Base-by-base conservation (phyloP, 2,329 filamentous ascomycete species). In the Mollisiaceae sp. region DNA sequence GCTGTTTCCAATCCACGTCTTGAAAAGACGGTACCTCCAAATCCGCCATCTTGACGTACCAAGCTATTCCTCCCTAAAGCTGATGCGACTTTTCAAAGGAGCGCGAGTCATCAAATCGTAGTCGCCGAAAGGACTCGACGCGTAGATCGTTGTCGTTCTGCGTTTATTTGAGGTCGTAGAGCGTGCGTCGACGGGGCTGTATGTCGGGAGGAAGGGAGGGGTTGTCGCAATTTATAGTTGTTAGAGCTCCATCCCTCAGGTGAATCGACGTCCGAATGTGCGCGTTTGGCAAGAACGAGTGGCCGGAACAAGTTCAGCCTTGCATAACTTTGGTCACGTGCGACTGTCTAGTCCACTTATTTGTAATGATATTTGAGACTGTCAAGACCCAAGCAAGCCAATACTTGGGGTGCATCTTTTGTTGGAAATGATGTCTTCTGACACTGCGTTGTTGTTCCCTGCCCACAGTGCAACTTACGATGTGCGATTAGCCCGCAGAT, bases 1-100 rank as follows among this genome's bases (percentile, higher is more conserved):
- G 82, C 22, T 74, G 74, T 63, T 76, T 75, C 78, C 78, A 80
- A 67, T 80, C 79, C 22, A 78, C 77, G 35, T 78, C 76, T 38
- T 63, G 63, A 45, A 73, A 70, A 8, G 63, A 43, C 18, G 64
- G 43, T 12, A 52, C 43, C 20, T 65, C 63, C 32, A 20, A n/a
- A 22, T 62, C 68, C 50, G 65, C 65, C 70, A 71, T 71, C 41
- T 63, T 60, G 61, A 41, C 22, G 47, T 24, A 59, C 52, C 60
- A 52, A 56, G 36, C 54, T 56, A 54, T 43, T 22, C 55, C 55
- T 57, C 55, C 55, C 55, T 41, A 11, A 36, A 57, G 55, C 55
- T 57, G 18, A 41, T 24, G 9, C 32, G 35, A 41, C 32, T 24
- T 22, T 39, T 18, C 9, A 39, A 38, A 38, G 55, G 24, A 9